Percentiles rank a stretch among this genome's conserved stretches.
These are phyloP conservation scores for Yarrowia bubula DNA, from an alignment of 805 yeast species.

Conservation along the genomic window DNA sequence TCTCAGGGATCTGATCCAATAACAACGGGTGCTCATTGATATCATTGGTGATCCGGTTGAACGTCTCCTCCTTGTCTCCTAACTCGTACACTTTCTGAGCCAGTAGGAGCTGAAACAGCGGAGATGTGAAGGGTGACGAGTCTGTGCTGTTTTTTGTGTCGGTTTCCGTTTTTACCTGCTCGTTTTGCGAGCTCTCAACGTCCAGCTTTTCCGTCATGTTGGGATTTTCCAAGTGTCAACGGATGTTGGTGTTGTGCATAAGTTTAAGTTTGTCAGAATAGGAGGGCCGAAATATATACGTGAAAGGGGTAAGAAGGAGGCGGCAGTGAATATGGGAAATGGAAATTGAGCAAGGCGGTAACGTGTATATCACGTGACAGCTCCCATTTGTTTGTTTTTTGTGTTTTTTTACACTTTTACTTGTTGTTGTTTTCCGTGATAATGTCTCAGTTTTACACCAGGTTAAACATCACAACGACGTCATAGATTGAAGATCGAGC, in stretches of 20 bases:
- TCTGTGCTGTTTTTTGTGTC: not conserved
- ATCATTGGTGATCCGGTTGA: constrained; percentile 32
- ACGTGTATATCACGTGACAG: too few relatives aligned
- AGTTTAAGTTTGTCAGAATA: not conserved
- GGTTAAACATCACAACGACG: not conserved
- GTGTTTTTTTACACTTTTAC: not conserved
- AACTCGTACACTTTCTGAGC: constrained; percentile 40
- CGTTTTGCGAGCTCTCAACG: not conserved
- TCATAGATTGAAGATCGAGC: constrained; percentile 3
- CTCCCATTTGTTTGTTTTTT: too few relatives aligned
- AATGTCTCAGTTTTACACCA: too few relatives aligned
- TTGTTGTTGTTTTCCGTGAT: too few relatives aligned
- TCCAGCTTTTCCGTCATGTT: constrained; percentile 11
- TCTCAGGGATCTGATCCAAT: constrained; percentile 21
- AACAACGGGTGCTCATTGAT: constrained; percentile 38
- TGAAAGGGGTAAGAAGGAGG: not conserved
- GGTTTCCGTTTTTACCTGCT: not conserved
- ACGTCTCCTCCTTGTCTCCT: constrained; percentile 31
- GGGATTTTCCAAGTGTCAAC: not conserved
- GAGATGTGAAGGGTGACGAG: not conserved
- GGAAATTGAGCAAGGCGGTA: not conserved
- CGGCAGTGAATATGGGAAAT: not conserved
- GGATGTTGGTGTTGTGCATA: constrained; percentile 16
- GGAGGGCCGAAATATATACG: too few relatives aligned
- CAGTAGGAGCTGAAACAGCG: constrained; percentile 37